These are phyloP conservation scores for Lentinula detonsa DNA, from an alignment of 768 basidiomycete species.

Conservation along the genomic window DNA sequence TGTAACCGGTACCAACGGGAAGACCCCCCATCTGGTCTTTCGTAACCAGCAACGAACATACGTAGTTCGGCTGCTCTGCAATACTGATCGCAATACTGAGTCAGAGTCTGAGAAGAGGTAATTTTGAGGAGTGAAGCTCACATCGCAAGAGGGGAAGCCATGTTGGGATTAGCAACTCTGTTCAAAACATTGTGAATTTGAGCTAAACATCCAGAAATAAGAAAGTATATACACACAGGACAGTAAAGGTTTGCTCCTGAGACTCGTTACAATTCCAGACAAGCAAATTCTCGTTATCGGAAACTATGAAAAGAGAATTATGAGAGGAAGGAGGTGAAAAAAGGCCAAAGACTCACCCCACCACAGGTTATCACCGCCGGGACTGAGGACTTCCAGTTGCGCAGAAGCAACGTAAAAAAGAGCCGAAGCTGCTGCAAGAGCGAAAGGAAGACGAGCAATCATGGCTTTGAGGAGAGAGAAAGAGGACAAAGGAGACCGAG, in stretches of 20 bases:
- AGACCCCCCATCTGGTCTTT: conserved; percentile 33
- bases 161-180: conserved; percentile 35
- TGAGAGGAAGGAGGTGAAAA: neutral
- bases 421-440: neutral
- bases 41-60: conserved; percentile 52
- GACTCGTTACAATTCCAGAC: conserved; percentile 49
- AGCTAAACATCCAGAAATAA: neutral
- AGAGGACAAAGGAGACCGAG: neutral
- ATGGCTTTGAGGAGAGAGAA: neutral
- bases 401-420: neutral
- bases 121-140: neutral
- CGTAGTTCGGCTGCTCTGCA: conserved; percentile 44
- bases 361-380: neutral
- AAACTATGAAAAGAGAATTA: conserved; percentile 32
- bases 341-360: conserved; percentile 1
- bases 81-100: conserved; percentile 26
- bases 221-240: conserved; percentile 36
- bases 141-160: conserved; percentile 31
- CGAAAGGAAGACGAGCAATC: neutral
- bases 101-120: neutral
- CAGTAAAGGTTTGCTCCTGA: conserved; percentile 32
- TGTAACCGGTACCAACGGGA: conserved; percentile 40
- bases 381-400: neutral
- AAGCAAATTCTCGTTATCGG: conserved; percentile 49
- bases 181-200: conserved; percentile 2